A percentile compares a stretch with the other conserved stretches of the same genome.
Evolutionary conservation across 2,329 filamentous ascomycete genomes (phyloP).

Genomic region (Biscogniauxia sp.): DNA sequence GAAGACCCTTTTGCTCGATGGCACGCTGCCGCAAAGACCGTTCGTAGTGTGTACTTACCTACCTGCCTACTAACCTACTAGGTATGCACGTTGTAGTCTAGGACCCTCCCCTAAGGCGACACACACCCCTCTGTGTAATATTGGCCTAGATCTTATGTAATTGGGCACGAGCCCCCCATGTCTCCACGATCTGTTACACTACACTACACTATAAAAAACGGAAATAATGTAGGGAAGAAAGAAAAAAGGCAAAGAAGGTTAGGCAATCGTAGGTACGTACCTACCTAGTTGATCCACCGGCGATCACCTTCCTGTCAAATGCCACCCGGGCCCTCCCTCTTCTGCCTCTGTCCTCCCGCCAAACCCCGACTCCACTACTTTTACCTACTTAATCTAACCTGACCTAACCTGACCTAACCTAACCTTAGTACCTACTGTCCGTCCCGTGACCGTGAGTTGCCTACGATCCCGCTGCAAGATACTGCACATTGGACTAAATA

Average conservation of each 20-base stretch:
- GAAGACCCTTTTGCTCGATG: neutral
- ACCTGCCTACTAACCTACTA: too few relatives aligned
- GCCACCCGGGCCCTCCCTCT: too few relatives aligned
- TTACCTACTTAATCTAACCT: too few relatives aligned
- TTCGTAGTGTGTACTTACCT: neutral
- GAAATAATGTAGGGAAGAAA: too few relatives aligned
- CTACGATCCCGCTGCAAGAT: neutral
- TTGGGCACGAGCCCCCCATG: neutral
- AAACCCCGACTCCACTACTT: neutral
- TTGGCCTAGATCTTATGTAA: neutral
- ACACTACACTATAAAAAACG: too few relatives aligned
- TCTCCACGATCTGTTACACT: neutral
- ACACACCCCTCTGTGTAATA: neutral
- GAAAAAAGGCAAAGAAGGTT: too few relatives aligned
- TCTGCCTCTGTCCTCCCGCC: neutral
- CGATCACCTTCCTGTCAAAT: neutral
- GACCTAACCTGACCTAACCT: too few relatives aligned
- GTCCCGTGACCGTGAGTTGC: neutral
- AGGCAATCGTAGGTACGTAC: too few relatives aligned
- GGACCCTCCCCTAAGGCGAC: neutral
- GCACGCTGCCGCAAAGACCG: neutral
- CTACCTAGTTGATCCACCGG: too few relatives aligned
- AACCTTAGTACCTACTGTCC: neutral
- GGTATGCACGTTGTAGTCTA: too few relatives aligned
- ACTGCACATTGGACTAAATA: neutral